These are phyloP conservation scores for Mortierella sp. DNA, from an alignment of 371 early-diverging fungal genomes.

Conservation along the genomic window DNA sequence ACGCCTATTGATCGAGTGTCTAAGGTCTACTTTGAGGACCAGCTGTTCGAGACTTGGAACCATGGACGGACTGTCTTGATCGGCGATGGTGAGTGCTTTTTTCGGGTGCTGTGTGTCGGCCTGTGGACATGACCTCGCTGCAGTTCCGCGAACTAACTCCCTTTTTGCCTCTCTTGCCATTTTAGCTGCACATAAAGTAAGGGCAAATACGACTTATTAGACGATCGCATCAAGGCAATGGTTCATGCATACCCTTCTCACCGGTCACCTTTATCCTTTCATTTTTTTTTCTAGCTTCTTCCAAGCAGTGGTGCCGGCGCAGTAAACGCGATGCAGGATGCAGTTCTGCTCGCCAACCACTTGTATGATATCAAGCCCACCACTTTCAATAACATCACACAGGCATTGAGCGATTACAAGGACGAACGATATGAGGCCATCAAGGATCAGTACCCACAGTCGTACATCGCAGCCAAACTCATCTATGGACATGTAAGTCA, in stretches of 20 bases:
- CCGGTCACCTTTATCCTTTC: not conserved
- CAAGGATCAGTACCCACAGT: no score
- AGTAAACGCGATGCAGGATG: no score
- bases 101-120: not conserved
- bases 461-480: no score
- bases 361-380: no score
- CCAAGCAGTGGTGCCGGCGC: no score
- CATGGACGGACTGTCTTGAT: conserved; percentile 28
- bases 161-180: not conserved
- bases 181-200: not conserved
- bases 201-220: not conserved
- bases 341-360: no score
- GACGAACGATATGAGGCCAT: no score
- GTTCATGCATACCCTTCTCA: not conserved
- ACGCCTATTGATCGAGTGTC: conserved; percentile 23
- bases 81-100: conserved; percentile 28
- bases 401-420: no score
- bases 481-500: no score
- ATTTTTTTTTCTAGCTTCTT: not conserved
- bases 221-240: not conserved
- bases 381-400: no score
- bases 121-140: not conserved
- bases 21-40: conserved; percentile 33
- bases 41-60: conserved; percentile 39
- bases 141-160: not conserved